Conservation (phyloP, 768 basidiomycete genomes). For the Sistotremastrum niveocremeum region DNA sequence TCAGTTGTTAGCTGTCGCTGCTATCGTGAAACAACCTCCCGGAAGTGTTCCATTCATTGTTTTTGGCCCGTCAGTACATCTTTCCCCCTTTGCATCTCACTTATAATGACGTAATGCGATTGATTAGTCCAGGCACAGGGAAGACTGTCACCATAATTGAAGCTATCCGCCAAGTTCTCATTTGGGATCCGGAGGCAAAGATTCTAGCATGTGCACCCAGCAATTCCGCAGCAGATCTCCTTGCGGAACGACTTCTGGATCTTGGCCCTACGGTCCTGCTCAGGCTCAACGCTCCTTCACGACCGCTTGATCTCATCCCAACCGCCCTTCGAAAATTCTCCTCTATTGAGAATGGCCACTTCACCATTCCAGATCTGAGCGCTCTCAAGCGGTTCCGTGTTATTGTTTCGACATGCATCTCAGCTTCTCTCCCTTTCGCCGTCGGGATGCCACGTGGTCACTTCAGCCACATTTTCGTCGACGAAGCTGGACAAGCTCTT, state of each 20-base stretch:
- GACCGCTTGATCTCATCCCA: slow-evolving; percentile 25
- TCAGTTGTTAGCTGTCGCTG: slow-evolving; percentile 35
- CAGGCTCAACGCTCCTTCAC: slow-evolving; percentile 38
- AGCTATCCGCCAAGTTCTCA: slow-evolving; percentile 42
- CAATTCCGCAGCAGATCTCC: slow-evolving; percentile 54
- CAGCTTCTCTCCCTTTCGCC: slow-evolving; percentile 40
- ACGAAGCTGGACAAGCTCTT: slow-evolving; percentile 62
- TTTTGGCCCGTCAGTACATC: slow-evolving; percentile 42
- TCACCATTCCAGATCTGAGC: slow-evolving; percentile 29
- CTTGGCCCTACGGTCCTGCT: slow-evolving; percentile 23
- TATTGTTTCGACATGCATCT: slow-evolving; percentile 53
- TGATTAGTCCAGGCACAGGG: slow-evolving; percentile 43
- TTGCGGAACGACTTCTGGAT: slow-evolving; percentile 28
- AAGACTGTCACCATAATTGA: slow-evolving; percentile 58
- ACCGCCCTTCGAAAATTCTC: slow-evolving; percentile 25
- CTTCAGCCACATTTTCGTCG: slow-evolving; percentile 55
- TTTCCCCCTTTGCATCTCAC: not conserved
- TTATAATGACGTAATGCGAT: not conserved
- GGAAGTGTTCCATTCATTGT: slow-evolving; percentile 44
- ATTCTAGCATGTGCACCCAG: slow-evolving; percentile 56
- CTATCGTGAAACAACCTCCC: slow-evolving; percentile 28
- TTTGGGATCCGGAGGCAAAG: slow-evolving; percentile 23
- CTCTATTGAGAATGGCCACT: slow-evolving; percentile 13
- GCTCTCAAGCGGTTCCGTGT: slow-evolving; percentile 32
- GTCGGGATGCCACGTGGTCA: slow-evolving; percentile 48